Evolutionary conservation across 441 rosid genomes (phyloP).

Genomic region (Bocquillonia castaneifolia): DNA sequence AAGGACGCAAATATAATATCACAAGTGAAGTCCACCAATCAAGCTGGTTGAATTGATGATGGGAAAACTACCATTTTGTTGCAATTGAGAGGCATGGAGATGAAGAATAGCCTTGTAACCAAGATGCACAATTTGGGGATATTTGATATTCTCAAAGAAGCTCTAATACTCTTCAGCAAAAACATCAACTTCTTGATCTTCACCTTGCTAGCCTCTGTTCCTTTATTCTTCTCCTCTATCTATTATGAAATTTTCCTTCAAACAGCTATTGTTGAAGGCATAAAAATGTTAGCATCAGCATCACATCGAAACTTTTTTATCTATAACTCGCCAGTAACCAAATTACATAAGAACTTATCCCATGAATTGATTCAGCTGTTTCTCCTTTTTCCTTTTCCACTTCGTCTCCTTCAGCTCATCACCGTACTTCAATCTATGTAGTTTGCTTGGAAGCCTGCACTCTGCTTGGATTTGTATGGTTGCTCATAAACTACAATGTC

Average conservation of each 20-base stretch:
- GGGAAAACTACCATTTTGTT: too few species aligned
- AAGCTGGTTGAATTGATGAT: too few species aligned
- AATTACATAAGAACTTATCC: constrained; percentile 7
- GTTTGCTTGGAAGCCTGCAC: constrained; percentile 28
- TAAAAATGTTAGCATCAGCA: not conserved
- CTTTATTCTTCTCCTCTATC: constrained; percentile 23
- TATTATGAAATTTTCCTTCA: constrained; percentile 26
- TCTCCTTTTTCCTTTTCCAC: constrained; percentile 25
- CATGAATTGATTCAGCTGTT: constrained; percentile 17
- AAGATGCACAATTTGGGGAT: constrained; percentile 18
- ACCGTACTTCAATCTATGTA: constrained; percentile 22
- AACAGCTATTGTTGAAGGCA: constrained; percentile 8
- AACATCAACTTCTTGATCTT: constrained; percentile 19
- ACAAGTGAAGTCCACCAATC: too few species aligned
- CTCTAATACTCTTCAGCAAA: constrained; percentile 18
- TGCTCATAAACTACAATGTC: constrained; percentile 22
- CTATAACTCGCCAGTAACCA: too few species aligned
- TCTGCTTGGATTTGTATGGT: constrained; percentile 33
- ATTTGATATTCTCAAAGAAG: constrained; percentile 20
- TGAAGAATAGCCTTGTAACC: not conserved
- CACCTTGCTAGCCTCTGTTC: constrained; percentile 19
- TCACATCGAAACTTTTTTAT: not conserved
- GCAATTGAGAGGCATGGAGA: not conserved
- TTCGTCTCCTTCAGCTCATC: constrained; percentile 28
- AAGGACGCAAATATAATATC: too few species aligned